These are phyloP conservation scores for Sinapis alba DNA, from an alignment of 441 rosid species.

Conservation along the genomic window DNA sequence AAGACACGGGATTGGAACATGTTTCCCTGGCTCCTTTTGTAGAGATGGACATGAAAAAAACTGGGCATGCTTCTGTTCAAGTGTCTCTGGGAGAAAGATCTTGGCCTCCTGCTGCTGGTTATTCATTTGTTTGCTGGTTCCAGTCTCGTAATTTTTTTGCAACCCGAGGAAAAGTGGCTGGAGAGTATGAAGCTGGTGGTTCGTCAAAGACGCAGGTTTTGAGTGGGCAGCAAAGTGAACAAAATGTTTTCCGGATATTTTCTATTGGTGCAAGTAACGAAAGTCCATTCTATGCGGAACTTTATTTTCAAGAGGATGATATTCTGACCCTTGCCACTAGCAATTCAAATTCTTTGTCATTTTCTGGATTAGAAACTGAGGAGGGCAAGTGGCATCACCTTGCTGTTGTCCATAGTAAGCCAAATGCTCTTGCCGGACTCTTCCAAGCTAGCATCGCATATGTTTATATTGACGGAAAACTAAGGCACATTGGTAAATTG, in stretches of 20 bases:
- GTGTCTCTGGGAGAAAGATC: conserved; percentile 91
- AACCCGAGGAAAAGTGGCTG: conserved; percentile 63
- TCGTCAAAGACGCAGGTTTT: conserved; percentile 48
- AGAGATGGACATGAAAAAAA: conserved; percentile 86
- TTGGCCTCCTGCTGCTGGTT: conserved; percentile 98
- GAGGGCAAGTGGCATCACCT: conserved; percentile 99
- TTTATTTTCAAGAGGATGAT: conserved; percentile 92
- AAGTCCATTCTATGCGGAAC: conserved; percentile 77
- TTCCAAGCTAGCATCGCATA: conserved; percentile 96
- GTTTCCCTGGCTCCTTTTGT: conserved; percentile 80
- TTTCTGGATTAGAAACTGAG: conserved; percentile 87
- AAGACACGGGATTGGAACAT: conserved; percentile 68
- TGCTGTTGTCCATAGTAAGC: conserved; percentile 98
- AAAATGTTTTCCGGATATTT: conserved; percentile 68
- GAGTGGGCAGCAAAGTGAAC: conserved; percentile 58
- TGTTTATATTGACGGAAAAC: conserved; percentile 92
- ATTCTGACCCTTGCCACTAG: conserved; percentile 92
- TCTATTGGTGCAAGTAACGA: conserved; percentile 85
- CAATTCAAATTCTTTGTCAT: conserved; percentile 80
- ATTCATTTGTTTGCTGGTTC: conserved; percentile 94
- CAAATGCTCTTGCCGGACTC: conserved; percentile 97
- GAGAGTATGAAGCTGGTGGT: conserved; percentile 50
- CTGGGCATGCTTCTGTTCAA: conserved; percentile 89
- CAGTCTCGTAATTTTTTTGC: conserved; percentile 72
- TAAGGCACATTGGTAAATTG: conserved; percentile 89